These are phyloP conservation scores for Fermentozyma sake DNA, from an alignment of 1,139 yeast genomes.

Conservation along the genomic window DNA sequence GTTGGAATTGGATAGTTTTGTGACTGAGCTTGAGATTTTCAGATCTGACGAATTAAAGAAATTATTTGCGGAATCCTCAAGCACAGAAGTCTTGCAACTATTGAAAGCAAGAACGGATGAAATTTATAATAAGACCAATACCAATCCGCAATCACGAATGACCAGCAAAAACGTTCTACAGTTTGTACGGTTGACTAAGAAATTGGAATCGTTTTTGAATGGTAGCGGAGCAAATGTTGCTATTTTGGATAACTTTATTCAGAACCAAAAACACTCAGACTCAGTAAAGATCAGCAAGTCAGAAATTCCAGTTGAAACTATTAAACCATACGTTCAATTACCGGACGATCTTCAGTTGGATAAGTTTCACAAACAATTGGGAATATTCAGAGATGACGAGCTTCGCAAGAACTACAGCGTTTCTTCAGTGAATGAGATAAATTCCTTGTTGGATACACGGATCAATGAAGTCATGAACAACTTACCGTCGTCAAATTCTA, in stretches of 20 bases:
- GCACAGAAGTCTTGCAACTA: slow-evolving; percentile 10
- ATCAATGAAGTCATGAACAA: slow-evolving; percentile 15
- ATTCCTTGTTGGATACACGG: slow-evolving; percentile 14
- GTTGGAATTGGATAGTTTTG: slow-evolving; percentile 15
- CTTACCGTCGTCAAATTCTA: slow-evolving; percentile 3
- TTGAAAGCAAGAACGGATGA: slow-evolving; percentile 21
- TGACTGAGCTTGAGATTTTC: slow-evolving; percentile 11
- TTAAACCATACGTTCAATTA: slow-evolving; percentile 19
- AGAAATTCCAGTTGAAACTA: too few relatives aligned
- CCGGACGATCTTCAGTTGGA: slow-evolving; percentile 21
- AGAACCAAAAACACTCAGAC: too few relatives aligned
- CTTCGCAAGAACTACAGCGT: slow-evolving; percentile 9
- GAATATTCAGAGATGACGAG: slow-evolving; percentile 10
- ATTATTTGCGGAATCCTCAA: slow-evolving; percentile 7
- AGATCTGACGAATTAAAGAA: slow-evolving; percentile 9
- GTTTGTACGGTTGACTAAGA: slow-evolving; percentile 12
- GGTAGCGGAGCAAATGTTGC: too few relatives aligned
- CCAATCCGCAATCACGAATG: slow-evolving; percentile 6
- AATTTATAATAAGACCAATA: slow-evolving; percentile 5
- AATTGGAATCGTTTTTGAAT: too few relatives aligned
- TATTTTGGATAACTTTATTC: too few relatives aligned
- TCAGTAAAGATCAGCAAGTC: too few relatives aligned
- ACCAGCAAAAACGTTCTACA: slow-evolving; percentile 6
- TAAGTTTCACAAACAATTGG: slow-evolving; percentile 12
- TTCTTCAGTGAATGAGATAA: slow-evolving; percentile 11